Conservation (phyloP, 306 rosid species). For the Vigna nakashimae region DNA sequence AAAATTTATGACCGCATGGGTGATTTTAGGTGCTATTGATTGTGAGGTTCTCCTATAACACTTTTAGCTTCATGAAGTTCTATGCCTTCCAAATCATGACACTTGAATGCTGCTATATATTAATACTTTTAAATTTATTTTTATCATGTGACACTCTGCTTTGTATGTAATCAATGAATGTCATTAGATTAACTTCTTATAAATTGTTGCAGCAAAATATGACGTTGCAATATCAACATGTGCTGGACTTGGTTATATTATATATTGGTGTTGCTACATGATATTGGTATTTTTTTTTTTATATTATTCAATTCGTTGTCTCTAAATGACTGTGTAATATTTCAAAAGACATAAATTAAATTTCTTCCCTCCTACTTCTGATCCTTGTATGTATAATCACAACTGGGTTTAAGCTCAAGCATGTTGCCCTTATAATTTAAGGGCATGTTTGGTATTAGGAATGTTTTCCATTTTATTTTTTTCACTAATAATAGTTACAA, state of each 20-base stretch:
- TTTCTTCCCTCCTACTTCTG: constrained; percentile 5
- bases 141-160: no score
- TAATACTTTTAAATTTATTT: no score
- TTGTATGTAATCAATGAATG: no score
- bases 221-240: constrained; percentile 96
- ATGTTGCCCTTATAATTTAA: background rate
- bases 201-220: constrained; percentile 76
- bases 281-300: constrained; percentile 70
- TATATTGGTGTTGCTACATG: constrained; percentile 92
- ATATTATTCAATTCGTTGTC: background rate
- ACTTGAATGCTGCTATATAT: no score
- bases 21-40: constrained; percentile 93
- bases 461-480: background rate
- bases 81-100: background rate
- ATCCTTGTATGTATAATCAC: constrained; percentile 26
- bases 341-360: constrained; percentile 18
- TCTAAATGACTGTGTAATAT: background rate
- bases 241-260: constrained; percentile 89
- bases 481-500: background rate
- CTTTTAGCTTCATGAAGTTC: constrained; percentile 23
- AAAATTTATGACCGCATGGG: constrained; percentile 99
- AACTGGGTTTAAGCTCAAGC: background rate
- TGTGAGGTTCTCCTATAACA: constrained; percentile 55
- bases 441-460: background rate
- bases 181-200: constrained; percentile 34